phyloP scores from a whole-genome alignment of 495 filamentous ascomycete species.

The Thermochaetoides thermophila region DNA sequence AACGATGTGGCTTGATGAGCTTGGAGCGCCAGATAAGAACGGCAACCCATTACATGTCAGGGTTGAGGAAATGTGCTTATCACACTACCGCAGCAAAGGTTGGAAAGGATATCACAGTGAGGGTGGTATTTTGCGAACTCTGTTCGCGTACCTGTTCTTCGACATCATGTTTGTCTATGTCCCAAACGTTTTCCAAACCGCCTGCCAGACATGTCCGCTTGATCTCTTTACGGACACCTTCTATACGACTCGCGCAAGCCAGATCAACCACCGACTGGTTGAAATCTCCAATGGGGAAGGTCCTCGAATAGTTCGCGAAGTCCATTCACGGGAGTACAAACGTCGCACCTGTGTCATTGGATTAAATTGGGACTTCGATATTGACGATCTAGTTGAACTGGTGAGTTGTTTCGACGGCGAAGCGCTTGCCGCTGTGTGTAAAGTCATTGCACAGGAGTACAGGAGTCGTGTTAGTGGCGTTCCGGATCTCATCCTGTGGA shows the following conservation, averaged over 20 bases:
- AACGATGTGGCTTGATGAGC: slow-evolving; percentile 75
- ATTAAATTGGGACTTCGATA: slow-evolving; percentile 74
- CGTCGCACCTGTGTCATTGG: slow-evolving; percentile 72
- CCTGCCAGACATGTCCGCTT: slow-evolving; percentile 83
- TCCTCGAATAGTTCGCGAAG: slow-evolving; percentile 44
- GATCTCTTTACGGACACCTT: slow-evolving; percentile 92
- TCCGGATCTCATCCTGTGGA: slow-evolving; percentile 89
- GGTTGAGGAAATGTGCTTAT: slow-evolving; percentile 86
- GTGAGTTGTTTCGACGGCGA: slow-evolving; percentile 65
- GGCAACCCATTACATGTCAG: slow-evolving; percentile 24
- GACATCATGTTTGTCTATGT: slow-evolving; percentile 89
- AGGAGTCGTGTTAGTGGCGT: slow-evolving; percentile 72
- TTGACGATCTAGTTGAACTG: slow-evolving; percentile 71
- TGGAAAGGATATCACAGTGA: slow-evolving; percentile 95
- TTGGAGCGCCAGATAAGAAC: slow-evolving; percentile 53
- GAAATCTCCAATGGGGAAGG: slow-evolving; percentile 71
- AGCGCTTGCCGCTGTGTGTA: slow-evolving; percentile 69
- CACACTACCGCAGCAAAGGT: slow-evolving; percentile 62
- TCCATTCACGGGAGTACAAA: slow-evolving; percentile 50
- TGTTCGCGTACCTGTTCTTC: slow-evolving; percentile 86
- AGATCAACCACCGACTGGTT: slow-evolving; percentile 79
- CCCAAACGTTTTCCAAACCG: slow-evolving; percentile 92
- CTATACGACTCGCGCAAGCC: slow-evolving; percentile 66
- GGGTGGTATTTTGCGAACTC: slow-evolving; percentile 74
- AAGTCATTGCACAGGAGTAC: slow-evolving; percentile 92